Evolutionary conservation across 2,329 filamentous ascomycete genomes (phyloP).

Genomic region (Phoma sp.): DNA sequence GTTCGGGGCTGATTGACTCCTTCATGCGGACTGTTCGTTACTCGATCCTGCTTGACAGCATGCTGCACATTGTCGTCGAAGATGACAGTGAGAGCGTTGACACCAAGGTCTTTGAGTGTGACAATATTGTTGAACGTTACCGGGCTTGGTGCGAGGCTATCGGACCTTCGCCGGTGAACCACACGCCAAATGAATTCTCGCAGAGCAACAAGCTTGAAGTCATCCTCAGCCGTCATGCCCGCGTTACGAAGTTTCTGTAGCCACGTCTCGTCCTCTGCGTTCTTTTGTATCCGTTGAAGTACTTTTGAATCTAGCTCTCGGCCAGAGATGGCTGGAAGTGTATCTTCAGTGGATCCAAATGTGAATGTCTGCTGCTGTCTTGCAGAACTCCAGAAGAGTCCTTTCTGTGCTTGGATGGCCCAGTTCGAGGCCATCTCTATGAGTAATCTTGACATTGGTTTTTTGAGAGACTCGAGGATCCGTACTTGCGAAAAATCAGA

Average conservation of each 20-base stretch:
- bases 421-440: conserved; percentile 87
- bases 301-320: conserved; percentile 65
- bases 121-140: conserved; percentile 73
- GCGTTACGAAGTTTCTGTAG: conserved; percentile 83
- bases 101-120: conserved; percentile 74
- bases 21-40: conserved; percentile 42
- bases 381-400: conserved; percentile 85
- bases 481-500: conserved; percentile 74
- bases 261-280: conserved; percentile 95
- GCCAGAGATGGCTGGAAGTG: conserved; percentile 62
- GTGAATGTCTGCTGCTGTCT: conserved; percentile 75
- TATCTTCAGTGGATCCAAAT: conserved; percentile 65
- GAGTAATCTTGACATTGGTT: conserved; percentile 77
- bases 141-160: conserved; percentile 50
- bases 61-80: conserved; percentile 75
- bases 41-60: conserved; percentile 52
- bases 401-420: conserved; percentile 81
- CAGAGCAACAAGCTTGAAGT: conserved; percentile 85
- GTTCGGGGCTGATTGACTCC: conserved; percentile 66
- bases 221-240: conserved; percentile 82
- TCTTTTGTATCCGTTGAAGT: conserved; percentile 72
- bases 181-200: conserved; percentile 92
- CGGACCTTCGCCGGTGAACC: conserved; percentile 72
- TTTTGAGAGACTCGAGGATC: conserved; percentile 82
- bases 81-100: conserved; percentile 87